Percentiles rank a stretch among this genome's conserved stretches.
phyloP scores from a whole-genome alignment of 352 stramenopile species.

The Phytophthora nicotianae region DNA sequence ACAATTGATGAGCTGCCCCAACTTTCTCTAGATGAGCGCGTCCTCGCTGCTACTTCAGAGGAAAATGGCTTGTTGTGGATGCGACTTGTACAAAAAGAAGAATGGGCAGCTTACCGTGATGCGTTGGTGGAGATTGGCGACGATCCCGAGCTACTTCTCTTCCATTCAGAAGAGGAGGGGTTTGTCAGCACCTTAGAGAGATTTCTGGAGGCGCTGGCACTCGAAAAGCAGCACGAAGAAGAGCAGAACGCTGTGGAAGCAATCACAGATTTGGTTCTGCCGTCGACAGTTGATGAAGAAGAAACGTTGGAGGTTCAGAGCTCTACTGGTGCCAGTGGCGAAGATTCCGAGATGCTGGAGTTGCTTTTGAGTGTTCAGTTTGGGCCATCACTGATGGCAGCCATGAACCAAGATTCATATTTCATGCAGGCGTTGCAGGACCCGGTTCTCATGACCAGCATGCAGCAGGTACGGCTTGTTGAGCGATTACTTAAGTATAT shows the following conservation, averaged over 20 bases:
- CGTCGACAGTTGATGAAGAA: conserved; percentile 25
- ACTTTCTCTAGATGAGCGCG: conserved; percentile 44
- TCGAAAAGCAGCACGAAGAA: conserved; percentile 31
- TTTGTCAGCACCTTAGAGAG: conserved; percentile 41
- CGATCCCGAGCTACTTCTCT: conserved; percentile 71
- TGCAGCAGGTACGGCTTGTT: conserved; percentile 56
- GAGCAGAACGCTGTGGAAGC: conserved; percentile 18
- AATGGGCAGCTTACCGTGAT: conserved; percentile 42
- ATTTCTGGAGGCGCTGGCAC: conserved; percentile 43
- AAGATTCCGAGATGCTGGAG: conserved; percentile 42
- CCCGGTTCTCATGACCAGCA: conserved; percentile 53
- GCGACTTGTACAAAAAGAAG: conserved; percentile 17
- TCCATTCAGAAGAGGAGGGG: conserved; percentile 57
- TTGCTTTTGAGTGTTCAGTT: conserved; percentile 59
- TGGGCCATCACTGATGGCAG: conserved; percentile 49
- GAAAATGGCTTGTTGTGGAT: conserved; percentile 34
- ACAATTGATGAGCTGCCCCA: background rate
- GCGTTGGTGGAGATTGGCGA: conserved; percentile 66
- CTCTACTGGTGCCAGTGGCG: background rate
- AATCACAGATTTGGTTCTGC: conserved; percentile 28
- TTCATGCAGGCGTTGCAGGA: conserved; percentile 59
- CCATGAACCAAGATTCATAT: conserved; percentile 66
- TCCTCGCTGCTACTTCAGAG: conserved; percentile 32
- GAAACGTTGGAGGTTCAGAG: conserved; percentile 10
- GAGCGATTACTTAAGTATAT: background rate